Percentiles rank a stretch among this genome's conserved stretches.
Evolutionary conservation across 2,329 filamentous ascomycete genomes (phyloP).

Genomic region (Nothophaeocryptopus gaeumannii): DNA sequence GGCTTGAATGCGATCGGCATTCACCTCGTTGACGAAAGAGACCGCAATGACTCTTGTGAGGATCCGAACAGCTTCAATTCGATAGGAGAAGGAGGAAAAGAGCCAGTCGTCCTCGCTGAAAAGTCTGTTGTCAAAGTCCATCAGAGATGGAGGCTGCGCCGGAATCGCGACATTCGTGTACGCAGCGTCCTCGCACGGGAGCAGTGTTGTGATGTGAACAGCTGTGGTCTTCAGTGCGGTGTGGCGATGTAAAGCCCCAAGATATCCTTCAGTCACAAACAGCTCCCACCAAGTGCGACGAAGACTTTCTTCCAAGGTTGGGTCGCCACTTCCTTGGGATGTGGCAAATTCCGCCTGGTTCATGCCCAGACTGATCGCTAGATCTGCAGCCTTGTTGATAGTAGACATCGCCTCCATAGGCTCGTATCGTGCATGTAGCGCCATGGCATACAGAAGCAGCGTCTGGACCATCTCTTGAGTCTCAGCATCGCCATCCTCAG

Average conservation of each 20-base stretch:
- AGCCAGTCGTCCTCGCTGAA: conserved; percentile 67
- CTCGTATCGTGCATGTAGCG: conserved; percentile 72
- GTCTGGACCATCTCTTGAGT: conserved; percentile 66
- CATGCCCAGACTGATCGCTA: conserved; percentile 74
- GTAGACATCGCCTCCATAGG: conserved; percentile 66
- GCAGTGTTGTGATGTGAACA: conserved; percentile 63
- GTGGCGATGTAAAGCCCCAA: conserved; percentile 73
- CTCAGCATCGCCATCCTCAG: conserved; percentile 13
- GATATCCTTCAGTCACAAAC: conserved; percentile 78
- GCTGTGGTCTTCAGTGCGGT: conserved; percentile 69
- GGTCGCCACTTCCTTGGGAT: conserved; percentile 61
- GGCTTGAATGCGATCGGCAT: conserved; percentile 48
- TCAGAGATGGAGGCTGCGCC: conserved; percentile 59
- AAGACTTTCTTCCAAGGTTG: conserved; percentile 76
- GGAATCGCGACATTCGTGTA: conserved; percentile 49
- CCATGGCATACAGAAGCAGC: conserved; percentile 71
- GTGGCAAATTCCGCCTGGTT: conserved; percentile 67
- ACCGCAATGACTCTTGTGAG: conserved; percentile 68
- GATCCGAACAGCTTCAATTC: conserved; percentile 76
- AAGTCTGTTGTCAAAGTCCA: conserved; percentile 74
- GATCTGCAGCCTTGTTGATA: conserved; percentile 63
- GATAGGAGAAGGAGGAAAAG: conserved; percentile 83
- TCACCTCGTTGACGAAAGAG: conserved; percentile 33
- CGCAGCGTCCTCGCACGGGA: conserved; percentile 81
- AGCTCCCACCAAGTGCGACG: conserved; percentile 88